Evolutionary conservation across 352 stramenopile genomes (phyloP).

Genomic region (Plasmopara muralis): DNA sequence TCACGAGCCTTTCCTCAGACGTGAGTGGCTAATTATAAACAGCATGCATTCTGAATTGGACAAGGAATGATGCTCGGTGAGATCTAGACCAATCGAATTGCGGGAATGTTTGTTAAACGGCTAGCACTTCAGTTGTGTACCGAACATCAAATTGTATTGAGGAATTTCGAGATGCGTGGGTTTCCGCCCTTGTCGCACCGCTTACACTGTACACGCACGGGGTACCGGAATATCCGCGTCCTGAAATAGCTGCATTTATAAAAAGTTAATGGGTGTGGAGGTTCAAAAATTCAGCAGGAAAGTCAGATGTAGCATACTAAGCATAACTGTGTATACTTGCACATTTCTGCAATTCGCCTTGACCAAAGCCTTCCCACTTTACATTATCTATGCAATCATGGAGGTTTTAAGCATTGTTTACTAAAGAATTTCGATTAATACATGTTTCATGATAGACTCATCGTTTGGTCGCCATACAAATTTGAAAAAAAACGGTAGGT

Average conservation of each 20-base stretch:
- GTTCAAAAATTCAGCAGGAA: neutral
- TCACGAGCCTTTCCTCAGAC: constrained; percentile 1
- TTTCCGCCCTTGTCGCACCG: constrained; percentile 19
- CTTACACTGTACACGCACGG: constrained; percentile 2
- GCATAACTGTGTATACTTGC: too few species aligned
- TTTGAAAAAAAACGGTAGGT: neutral
- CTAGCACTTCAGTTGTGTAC: constrained; percentile 11
- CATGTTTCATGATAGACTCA: too few species aligned
- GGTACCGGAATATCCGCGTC: constrained; percentile 8
- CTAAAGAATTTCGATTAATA: too few species aligned
- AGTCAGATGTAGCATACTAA: neutral
- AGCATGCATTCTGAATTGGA: neutral
- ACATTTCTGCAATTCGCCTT: too few species aligned
- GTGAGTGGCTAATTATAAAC: constrained; percentile 8
- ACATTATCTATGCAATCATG: neutral
- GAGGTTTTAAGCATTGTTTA: too few species aligned
- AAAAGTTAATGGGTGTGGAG: neutral
- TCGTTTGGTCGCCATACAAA: neutral
- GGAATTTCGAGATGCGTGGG: constrained; percentile 10
- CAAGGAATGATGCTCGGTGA: constrained; percentile 4
- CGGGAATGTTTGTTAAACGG: constrained; percentile 6
- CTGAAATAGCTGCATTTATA: constrained; percentile 1
- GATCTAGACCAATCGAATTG: constrained; percentile 6
- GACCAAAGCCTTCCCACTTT: neutral
- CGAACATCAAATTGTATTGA: constrained; percentile 15